phyloP scores from a whole-genome alignment of 129 eudicot genomes.

The Ambrosia artemisiifolia region DNA sequence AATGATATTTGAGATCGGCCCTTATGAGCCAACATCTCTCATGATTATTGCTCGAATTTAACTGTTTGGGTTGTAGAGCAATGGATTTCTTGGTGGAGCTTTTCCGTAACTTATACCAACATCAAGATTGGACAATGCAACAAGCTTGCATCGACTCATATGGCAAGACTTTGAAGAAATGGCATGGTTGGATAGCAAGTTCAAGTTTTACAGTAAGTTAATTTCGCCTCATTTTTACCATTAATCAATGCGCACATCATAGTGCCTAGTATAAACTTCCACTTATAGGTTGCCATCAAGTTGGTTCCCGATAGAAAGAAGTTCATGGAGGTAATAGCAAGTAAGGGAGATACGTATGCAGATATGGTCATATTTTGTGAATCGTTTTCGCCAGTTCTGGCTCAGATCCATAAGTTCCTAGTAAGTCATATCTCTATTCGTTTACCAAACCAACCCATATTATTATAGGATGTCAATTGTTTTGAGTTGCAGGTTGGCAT shows the following conservation, averaged over 20 bases:
- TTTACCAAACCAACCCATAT: not conserved
- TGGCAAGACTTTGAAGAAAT: slow-evolving; percentile 79
- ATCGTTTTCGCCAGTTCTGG: slow-evolving; percentile 65
- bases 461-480: too few species aligned
- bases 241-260: not conserved
- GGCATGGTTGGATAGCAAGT: slow-evolving; percentile 98
- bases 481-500: too few species aligned
- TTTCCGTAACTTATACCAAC: slow-evolving; percentile 71
- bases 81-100: slow-evolving; percentile 87
- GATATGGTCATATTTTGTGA: slow-evolving; percentile 77
- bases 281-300: slow-evolving; percentile 69
- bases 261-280: not conserved
- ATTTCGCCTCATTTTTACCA: not conserved
- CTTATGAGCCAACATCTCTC: not conserved
- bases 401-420: slow-evolving; percentile 90
- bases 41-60: not conserved
- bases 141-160: slow-evolving; percentile 86
- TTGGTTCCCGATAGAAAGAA: slow-evolving; percentile 90
- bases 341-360: slow-evolving; percentile 55
- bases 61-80: slow-evolving; percentile 39
- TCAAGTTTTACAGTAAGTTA: slow-evolving; percentile 70
- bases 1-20: too few species aligned
- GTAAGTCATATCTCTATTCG: slow-evolving; percentile 31
- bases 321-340: slow-evolving; percentile 67
- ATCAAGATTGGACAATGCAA: slow-evolving; percentile 88